These are phyloP conservation scores for Cutaneotrichosporon arboriforme DNA, from an alignment of 1,284 basidiomycete species.

Conservation along the genomic window DNA sequence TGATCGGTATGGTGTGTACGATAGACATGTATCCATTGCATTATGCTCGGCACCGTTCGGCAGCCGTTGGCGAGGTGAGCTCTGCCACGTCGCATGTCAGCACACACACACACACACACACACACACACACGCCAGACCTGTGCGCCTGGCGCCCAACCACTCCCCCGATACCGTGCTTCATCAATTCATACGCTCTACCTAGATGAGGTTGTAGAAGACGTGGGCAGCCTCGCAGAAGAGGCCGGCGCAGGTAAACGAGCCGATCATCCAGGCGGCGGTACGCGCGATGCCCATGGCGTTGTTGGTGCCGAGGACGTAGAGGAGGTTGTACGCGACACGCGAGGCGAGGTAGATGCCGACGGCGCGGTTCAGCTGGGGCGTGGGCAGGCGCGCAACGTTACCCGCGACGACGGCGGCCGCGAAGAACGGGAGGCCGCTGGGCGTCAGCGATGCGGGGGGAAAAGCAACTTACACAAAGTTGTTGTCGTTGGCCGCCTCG, in stretches of 20 bases:
- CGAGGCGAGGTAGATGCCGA: conserved; percentile 27
- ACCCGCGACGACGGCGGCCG: conserved; percentile 32
- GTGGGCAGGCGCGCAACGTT: conserved; percentile 31
- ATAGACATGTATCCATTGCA: too few relatives aligned
- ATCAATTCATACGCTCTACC: too few relatives aligned
- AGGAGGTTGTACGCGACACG: conserved; percentile 26
- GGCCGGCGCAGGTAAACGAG: conserved; percentile 12
- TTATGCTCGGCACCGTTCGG: too few relatives aligned
- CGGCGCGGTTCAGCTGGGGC: conserved; percentile 28
- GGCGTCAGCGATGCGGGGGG: not conserved
- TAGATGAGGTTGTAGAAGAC: too few relatives aligned
- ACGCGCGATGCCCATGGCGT: conserved; percentile 19
- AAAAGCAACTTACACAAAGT: conserved; percentile 20
- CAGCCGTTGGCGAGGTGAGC: too few relatives aligned
- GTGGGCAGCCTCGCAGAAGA: conserved; percentile 27
- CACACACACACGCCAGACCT: too few relatives aligned
- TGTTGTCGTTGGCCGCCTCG: conserved; percentile 31
- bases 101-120: too few relatives aligned
- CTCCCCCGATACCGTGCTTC: too few relatives aligned
- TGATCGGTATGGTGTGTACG: too few relatives aligned
- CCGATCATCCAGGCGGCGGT: conserved; percentile 19
- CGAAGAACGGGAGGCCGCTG: conserved; percentile 20
- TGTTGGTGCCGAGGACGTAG: conserved; percentile 31
- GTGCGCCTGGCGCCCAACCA: too few relatives aligned
- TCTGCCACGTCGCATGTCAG: too few relatives aligned